Conservation (phyloP, 345 rosid species). For the Trapa bicornis region DNA sequence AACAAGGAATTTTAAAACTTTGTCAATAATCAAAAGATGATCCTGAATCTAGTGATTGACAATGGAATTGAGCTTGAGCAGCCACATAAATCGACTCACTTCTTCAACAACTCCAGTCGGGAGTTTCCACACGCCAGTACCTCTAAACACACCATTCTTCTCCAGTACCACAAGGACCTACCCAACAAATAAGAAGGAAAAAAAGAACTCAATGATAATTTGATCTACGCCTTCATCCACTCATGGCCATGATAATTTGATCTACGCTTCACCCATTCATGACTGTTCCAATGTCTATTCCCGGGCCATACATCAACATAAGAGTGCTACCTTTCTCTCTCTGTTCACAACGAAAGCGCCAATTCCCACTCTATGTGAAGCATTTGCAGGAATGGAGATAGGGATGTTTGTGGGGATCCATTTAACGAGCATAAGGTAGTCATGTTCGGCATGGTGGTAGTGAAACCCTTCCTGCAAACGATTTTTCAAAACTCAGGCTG, state of each 20-base stretch:
- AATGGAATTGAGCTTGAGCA: neutral
- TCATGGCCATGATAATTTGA: too few relatives aligned
- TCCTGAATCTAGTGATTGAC: neutral
- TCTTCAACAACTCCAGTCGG: constrained; percentile 74
- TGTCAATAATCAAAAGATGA: neutral
- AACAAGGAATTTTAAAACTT: neutral
- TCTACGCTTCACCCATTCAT: too few relatives aligned
- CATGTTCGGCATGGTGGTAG: constrained; percentile 22
- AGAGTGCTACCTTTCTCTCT: constrained; percentile 34
- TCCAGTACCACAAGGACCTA: constrained; percentile 83
- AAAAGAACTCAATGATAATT: neutral
- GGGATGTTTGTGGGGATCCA: constrained; percentile 35
- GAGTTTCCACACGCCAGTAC: constrained; percentile 57
- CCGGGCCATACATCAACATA: neutral
- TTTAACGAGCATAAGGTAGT: constrained; percentile 59
- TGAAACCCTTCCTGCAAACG: constrained; percentile 16
- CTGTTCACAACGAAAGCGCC: constrained; percentile 55
- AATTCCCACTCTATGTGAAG: constrained; percentile 62
- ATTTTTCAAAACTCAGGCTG: neutral
- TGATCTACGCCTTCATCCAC: too few relatives aligned
- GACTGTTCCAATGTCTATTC: too few relatives aligned
- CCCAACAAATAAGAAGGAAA: neutral
- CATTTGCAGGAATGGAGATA: constrained; percentile 47
- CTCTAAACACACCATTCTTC: constrained; percentile 38
- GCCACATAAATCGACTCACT: constrained; percentile 21